Evolutionary conservation across 306 rosid genomes (phyloP), one percentile per base, ranked within the genome.

Genomic region (Castanospermum australe): DNA sequence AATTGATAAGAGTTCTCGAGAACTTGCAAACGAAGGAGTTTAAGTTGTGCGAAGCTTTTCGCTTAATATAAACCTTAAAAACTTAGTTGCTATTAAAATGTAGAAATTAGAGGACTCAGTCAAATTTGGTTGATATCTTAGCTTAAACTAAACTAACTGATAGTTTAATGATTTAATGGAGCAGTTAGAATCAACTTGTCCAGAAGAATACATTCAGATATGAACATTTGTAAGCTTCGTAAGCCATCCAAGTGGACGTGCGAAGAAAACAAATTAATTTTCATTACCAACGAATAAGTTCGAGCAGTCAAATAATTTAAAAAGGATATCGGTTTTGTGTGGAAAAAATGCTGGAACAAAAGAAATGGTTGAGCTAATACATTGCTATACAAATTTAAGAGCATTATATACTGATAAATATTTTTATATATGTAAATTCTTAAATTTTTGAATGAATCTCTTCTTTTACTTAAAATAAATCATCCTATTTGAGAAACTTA

Each of bases 91-190:
- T 42, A 25, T 74, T 39, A 28, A 17, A 42, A 42, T 24, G 18
- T 6, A 18, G 33, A 45, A 11, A 62, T 42, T 22, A 45, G 15
- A 80, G 60, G 60, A 62, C 48, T 28, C 1, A 24, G 67, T 44
- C 76, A 81, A 56, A 20, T 44, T 56, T 64, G 59, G 60, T 76
- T 47, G 62, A 81, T 45, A 66, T 41, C 4, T 22, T 33, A 14
- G 35, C 45, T 44, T 65, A 65, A 61, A 52, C 42, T 14, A 64
- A 44, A 42, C 13, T 21, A 50, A 54, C 30, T 5, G 48, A 25
- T 25, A 28, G 39, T 79, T 69, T 30, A 38, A 66, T 67, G 25
- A 38, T 82, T 48, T 14, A 59, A 47, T 50, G 39, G 42, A 76
- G 41, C 24, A 81, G 28, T 32, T 81, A 42, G 8, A 52, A 80